Base-by-base conservation (phyloP, 148 eudicot genomes). In the Chenopodium quinoa region DNA sequence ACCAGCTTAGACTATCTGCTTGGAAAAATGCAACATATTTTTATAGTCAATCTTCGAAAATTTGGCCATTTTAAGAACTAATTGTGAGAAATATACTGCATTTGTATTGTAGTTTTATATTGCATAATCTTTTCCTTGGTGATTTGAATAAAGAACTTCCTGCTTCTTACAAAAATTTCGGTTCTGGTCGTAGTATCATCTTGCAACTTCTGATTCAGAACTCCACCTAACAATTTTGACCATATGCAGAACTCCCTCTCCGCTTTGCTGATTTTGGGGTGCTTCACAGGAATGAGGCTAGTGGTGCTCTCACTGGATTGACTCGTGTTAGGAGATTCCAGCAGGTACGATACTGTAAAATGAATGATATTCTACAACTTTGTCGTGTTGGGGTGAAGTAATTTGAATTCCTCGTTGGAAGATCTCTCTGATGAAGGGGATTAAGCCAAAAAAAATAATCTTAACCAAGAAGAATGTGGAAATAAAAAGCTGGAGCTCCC, bases 301-400 rank as follows among this genome's bases (percentile, higher is more conserved):
- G 98, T 86, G 99, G 99, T 79, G 98, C 99, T 11, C 97, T 97
- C 72, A 97, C 95, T 75, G 99, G 99, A n/a, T 79, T 97, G 80
- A 97, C 99, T 76, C 99, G 99, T 89, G 99, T 97, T 31, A 88
- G 99, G 87, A 89, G 99, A 86, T 97, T 97, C 81, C 99, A 97
- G 90, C 99, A 97, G 98, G 99, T 96, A 89, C 56, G 58, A 37
- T 83, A 72, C 56, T 72, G 40, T 64, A 72, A 20, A 32, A 27
- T 50, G 52, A 48, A 56, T 1, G 20, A 25, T 83, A 16, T 25
- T 3, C 44, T 63, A 78, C 69, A 23, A 40, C 63, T 50, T 52
- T 27, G 2, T 73, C 29, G 12, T 40, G 56, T 73, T 48, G 2
- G 9, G 75, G 54, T 70, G 46, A 32, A 19, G 73, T 16, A n/a